Evolutionary conservation across 163 green algal species (phyloP).

Genomic region (Prototheca stagnorum): DNA sequence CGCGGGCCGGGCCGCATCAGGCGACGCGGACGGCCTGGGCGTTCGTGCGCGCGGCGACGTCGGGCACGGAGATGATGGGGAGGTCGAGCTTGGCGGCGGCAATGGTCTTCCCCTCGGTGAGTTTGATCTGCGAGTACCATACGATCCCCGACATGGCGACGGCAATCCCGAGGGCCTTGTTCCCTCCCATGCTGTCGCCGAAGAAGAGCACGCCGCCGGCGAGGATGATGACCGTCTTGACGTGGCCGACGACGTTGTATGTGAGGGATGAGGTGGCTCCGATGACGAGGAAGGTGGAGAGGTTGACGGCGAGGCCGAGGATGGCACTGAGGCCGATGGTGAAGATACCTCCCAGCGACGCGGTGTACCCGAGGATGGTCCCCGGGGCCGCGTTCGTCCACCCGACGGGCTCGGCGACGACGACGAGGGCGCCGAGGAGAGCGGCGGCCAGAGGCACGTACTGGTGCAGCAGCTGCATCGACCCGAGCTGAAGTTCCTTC

Average conservation of each 20-base stretch:
- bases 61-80: not conserved
- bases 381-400: not conserved
- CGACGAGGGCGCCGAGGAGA: conserved; percentile 50
- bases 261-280: conserved; percentile 64
- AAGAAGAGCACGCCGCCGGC: conserved; percentile 68
- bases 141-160: conserved; percentile 67
- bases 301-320: conserved; percentile 65
- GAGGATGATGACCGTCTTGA: conserved; percentile 79
- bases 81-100: conserved; percentile 8
- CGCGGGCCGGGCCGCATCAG: no score
- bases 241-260: conserved; percentile 77
- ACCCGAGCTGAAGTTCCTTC: conserved; percentile 57
- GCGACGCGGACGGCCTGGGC: not conserved
- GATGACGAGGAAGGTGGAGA: conserved; percentile 80
- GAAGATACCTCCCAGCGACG: conserved; percentile 9
- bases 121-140: conserved; percentile 39
- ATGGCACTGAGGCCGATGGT: conserved; percentile 44
- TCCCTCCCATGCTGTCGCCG: conserved; percentile 63
- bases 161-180: conserved; percentile 54
- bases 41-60: not conserved
- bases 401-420: conserved; percentile 53
- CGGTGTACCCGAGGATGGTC: conserved; percentile 35
- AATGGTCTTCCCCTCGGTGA: conserved; percentile 4
- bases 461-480: conserved; percentile 72
- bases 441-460: conserved; percentile 54